phyloP scores from a whole-genome alignment of 2,329 filamentous ascomycete genomes.

The Calonectria montana region DNA sequence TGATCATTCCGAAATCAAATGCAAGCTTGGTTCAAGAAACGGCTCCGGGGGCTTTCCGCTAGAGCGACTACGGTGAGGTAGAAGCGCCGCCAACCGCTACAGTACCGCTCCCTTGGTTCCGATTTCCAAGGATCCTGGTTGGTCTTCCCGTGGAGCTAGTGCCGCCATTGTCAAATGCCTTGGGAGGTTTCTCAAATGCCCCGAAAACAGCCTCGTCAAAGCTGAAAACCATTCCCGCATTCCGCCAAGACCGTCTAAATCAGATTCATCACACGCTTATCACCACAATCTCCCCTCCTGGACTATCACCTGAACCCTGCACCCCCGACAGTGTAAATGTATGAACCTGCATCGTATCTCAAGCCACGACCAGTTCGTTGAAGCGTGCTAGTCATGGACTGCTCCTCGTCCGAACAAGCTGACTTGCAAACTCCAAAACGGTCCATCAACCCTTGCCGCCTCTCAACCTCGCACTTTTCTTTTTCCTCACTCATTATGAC shows the following conservation, averaged over 20 bases:
- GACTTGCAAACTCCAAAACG: background rate
- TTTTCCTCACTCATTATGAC: background rate
- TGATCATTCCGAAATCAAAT: background rate
- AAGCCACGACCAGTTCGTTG: constrained; percentile 14
- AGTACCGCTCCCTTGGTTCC: constrained; percentile 3
- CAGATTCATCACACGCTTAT: constrained; percentile 12
- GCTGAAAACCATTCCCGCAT: constrained; percentile 10
- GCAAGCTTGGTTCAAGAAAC: background rate
- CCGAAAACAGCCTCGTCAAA: background rate
- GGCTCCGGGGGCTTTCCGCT: background rate
- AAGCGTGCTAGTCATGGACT: constrained; percentile 13
- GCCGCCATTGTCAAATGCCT: background rate
- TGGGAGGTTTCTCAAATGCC: background rate
- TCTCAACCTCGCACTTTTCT: background rate
- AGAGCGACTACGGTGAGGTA: background rate
- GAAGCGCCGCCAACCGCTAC: background rate
- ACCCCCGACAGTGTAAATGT: constrained; percentile 3
- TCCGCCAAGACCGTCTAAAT: background rate
- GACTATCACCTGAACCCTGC: background rate
- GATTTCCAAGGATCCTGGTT: background rate
- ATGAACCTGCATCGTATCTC: background rate
- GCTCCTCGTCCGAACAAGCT: constrained; percentile 5
- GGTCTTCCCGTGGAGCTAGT: background rate
- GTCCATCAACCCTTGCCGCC: background rate
- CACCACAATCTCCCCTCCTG: background rate